Evolutionary conservation across 148 eudicot genomes (phyloP).

Genomic region (Hydrangea macrophylla): DNA sequence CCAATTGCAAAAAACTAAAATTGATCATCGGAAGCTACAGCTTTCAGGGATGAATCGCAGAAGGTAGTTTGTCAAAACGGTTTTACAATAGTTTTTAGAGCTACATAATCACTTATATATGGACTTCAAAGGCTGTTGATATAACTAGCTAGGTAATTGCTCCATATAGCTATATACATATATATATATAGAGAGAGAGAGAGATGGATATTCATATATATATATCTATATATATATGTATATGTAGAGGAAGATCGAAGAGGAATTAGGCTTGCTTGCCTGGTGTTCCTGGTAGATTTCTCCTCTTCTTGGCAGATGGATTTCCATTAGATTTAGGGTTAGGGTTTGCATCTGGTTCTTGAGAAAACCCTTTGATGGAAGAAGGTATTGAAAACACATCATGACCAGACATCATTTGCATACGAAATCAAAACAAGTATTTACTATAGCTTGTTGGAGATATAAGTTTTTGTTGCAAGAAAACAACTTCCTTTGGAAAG

Average conservation of each 20-base stretch:
- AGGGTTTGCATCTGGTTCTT: constrained; percentile 26
- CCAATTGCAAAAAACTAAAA: too few species aligned
- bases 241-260: background rate
- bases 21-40: too few species aligned
- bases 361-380: constrained; percentile 31
- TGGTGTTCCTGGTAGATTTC: constrained; percentile 75
- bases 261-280: constrained; percentile 29
- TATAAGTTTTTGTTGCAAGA: constrained; percentile 4
- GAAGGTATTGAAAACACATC: constrained; percentile 41
- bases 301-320: constrained; percentile 44
- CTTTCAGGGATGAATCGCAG: too few species aligned
- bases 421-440: background rate
- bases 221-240: background rate
- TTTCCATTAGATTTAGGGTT: constrained; percentile 41
- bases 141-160: too few species aligned
- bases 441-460: background rate
- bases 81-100: too few species aligned
- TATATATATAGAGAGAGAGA: too few species aligned
- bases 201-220: background rate
- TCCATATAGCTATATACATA: too few species aligned
- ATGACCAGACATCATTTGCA: constrained; percentile 19
- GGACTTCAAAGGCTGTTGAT: too few species aligned
- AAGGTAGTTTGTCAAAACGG: too few species aligned
- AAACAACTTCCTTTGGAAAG: constrained; percentile 44
- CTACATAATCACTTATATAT: too few species aligned